Base-by-base conservation (phyloP, 106 monocot species). In the Acanthochlamys bracteata region DNA sequence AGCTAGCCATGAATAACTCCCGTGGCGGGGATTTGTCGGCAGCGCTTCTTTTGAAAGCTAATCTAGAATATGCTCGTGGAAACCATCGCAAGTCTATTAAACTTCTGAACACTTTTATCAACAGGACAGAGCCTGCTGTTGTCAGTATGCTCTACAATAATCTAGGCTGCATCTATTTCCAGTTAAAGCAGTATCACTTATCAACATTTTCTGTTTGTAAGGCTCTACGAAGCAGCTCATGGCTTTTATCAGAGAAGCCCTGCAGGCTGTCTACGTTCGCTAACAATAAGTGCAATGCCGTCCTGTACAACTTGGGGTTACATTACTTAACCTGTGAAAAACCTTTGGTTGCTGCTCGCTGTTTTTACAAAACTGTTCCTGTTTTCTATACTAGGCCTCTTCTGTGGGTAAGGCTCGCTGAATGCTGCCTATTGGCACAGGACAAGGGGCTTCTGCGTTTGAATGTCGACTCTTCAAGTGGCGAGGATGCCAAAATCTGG, bases 61-160 rank as follows among this genome's bases (percentile, higher is more conserved):
- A 96, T 60, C 65, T 96, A 53, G 96, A 96, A 59, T 96, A 85
- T 81, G 72, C 84, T 16, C 77, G 88, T 75, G 87, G 88, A 7
- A 96, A 91, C 69, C 49, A 83, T 66, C 72, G 74, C 3, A 96
- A 96, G 71, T 79, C 96, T 46, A 67, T 78, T 42, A 91, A 88
- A 70, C 84, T 91, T 15, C 64, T 96, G 57, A 74, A 66, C 59
- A 65, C 78, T 63, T 80, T 75, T 47, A 83, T 73, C 65, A 88
- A 69, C 27, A 75, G 73, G 59, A 78, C 71, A 25, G 92, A 93
- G 24, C 72, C 81, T 17, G 71, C 46, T 47, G 65, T 80, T 42
- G 60, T 76, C 0, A 66, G 71, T 69, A 70, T 88, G 51, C 78
- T 83, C 42, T 71, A 80, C 55, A 80, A 80, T 61, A 96, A 96